A percentile compares a stretch with the other conserved stretches of the same genome.
These are phyloP conservation scores for Glycine soja DNA, from an alignment of 306 rosid species.

Conservation along the genomic window DNA sequence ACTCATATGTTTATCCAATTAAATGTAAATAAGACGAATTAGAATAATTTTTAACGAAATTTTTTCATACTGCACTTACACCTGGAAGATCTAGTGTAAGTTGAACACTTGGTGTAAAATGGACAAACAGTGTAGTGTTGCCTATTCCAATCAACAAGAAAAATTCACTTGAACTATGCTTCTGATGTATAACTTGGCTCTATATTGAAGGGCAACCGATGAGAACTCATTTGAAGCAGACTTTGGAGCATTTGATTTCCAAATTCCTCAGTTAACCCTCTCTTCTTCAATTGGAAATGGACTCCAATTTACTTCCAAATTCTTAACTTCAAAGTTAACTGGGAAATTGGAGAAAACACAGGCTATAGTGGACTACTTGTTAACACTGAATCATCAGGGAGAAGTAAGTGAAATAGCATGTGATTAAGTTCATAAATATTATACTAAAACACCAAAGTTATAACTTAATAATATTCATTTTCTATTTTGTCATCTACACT, in stretches of 20 bases:
- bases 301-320: conserved; percentile 63
- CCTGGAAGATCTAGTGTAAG: neutral
- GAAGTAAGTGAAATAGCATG: conserved; percentile 61
- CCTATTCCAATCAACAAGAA: neutral
- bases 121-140: neutral
- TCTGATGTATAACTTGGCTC: conserved; percentile 31
- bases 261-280: conserved; percentile 66
- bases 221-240: conserved; percentile 86
- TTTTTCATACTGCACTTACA: neutral
- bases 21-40: neutral
- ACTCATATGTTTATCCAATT: neutral
- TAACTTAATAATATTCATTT: conserved; percentile 2
- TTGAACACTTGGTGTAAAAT: neutral
- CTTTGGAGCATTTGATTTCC: conserved; percentile 74
- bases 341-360: conserved; percentile 68
- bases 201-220: conserved; percentile 75
- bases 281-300: conserved; percentile 95
- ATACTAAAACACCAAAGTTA: neutral
- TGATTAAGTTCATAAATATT: conserved; percentile 15
- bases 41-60: neutral
- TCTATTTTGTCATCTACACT: conserved; percentile 28
- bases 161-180: neutral
- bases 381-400: conserved; percentile 65
- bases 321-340: conserved; percentile 60
- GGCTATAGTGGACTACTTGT: conserved; percentile 82